A percentile compares a stretch with the other conserved stretches of the same genome.
Evolutionary conservation across 345 rosid genomes (phyloP).

Genomic region (Linum lewisii): DNA sequence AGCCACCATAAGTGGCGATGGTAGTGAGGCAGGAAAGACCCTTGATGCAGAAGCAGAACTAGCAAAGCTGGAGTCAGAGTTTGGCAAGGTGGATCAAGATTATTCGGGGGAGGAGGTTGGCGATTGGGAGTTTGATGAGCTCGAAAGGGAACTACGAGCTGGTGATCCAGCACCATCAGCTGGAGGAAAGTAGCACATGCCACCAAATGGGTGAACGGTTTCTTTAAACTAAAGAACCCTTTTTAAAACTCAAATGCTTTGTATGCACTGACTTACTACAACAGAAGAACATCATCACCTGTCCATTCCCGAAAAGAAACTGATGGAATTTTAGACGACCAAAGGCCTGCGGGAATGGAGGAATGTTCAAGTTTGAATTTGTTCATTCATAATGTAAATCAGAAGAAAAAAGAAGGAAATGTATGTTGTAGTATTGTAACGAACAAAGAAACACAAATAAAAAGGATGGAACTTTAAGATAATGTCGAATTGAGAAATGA

Average conservation of each 20-base stretch:
- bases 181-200: slow-evolving; percentile 11
- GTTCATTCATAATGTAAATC: neutral
- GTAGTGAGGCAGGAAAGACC: slow-evolving; percentile 22
- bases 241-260: neutral
- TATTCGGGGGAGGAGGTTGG: slow-evolving; percentile 74
- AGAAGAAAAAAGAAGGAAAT: neutral
- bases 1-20: neutral
- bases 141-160: slow-evolving; percentile 64
- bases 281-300: slow-evolving; percentile 6
- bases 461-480: neutral
- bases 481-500: too few relatives aligned
- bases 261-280: neutral
- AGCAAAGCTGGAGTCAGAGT: slow-evolving; percentile 83
- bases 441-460: neutral
- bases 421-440: neutral
- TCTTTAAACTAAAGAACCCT: slow-evolving; percentile 2
- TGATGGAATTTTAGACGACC: slow-evolving; percentile 15
- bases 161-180: slow-evolving; percentile 24
- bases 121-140: slow-evolving; percentile 98
- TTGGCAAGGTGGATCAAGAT: slow-evolving; percentile 68
- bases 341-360: neutral
- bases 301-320: slow-evolving; percentile 14
- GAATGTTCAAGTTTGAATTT: neutral
- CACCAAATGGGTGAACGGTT: neutral
- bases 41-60: slow-evolving; percentile 77